phyloP scores from a whole-genome alignment of 2,329 filamentous ascomycete species.

The Fusarium graminum region DNA sequence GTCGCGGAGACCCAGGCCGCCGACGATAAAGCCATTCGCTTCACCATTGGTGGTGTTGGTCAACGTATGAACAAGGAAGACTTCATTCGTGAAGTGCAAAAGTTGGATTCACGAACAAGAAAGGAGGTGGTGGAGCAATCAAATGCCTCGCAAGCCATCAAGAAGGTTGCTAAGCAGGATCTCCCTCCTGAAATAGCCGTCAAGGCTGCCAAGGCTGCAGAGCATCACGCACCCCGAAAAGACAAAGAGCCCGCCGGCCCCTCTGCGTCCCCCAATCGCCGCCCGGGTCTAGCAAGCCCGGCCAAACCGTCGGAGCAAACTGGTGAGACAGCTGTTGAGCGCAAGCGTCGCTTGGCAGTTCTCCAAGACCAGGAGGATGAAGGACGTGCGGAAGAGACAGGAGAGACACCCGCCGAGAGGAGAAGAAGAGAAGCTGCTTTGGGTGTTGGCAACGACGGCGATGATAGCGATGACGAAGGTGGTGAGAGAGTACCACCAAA shows the following conservation, averaged over 20 bases:
- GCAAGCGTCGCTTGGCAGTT: slow-evolving; percentile 72
- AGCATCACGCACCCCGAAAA: slow-evolving; percentile 23
- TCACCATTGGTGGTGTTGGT: slow-evolving; percentile 80
- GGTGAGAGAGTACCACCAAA: slow-evolving; percentile 65
- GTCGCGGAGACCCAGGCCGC: slow-evolving; percentile 62
- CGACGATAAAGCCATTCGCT: slow-evolving; percentile 79
- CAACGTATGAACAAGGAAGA: slow-evolving; percentile 83
- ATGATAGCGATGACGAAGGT: slow-evolving; percentile 66
- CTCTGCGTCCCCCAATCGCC: slow-evolving; percentile 38
- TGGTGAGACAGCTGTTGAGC: slow-evolving; percentile 78
- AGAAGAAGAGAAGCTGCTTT: slow-evolving; percentile 80
- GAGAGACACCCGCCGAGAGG: slow-evolving; percentile 80
- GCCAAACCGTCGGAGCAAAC: slow-evolving; percentile 42
- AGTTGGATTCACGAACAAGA: slow-evolving; percentile 75
- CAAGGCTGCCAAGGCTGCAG: slow-evolving; percentile 41
- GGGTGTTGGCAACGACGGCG: slow-evolving; percentile 64
- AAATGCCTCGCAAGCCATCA: slow-evolving; percentile 61
- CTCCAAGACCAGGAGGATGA: slow-evolving; percentile 60
- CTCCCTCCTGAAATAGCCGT: slow-evolving; percentile 37
- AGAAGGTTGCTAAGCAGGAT: slow-evolving; percentile 63
- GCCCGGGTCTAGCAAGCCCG: slow-evolving; percentile 21
- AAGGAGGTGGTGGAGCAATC: slow-evolving; percentile 67
- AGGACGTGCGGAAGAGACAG: slow-evolving; percentile 57
- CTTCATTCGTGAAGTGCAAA: slow-evolving; percentile 80
- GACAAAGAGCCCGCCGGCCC: slow-evolving; percentile 2